Percentiles rank a stretch among this genome's conserved stretches.
Evolutionary conservation across 129 eudicot genomes (phyloP).

Genomic region (Chrysanthemum seticuspe): DNA sequence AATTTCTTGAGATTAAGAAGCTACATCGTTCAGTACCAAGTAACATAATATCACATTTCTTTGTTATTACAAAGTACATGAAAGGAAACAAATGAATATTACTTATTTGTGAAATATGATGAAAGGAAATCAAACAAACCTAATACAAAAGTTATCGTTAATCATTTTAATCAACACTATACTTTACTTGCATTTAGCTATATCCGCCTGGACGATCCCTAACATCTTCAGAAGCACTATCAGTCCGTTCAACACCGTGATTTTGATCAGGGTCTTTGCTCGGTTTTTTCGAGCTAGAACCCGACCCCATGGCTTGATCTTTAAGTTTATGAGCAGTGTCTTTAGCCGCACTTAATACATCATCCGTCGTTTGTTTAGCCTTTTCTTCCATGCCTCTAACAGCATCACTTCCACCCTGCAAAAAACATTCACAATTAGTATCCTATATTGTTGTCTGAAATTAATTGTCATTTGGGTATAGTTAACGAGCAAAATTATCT

Average conservation of each 20-base stretch:
- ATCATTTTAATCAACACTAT: not conserved
- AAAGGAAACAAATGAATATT: not conserved
- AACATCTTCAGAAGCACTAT: conserved; percentile 38
- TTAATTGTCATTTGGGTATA: not conserved
- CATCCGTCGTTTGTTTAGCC: conserved; percentile 28
- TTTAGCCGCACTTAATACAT: conserved; percentile 10
- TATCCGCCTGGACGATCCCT: conserved; percentile 44
- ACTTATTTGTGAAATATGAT: not conserved
- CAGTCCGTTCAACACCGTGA: conserved; percentile 30
- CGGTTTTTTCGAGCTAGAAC: not conserved
- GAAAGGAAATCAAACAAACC: not conserved
- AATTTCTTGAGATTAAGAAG: too few species aligned
- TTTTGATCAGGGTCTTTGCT: conserved; percentile 22
- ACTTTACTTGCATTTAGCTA: not conserved
- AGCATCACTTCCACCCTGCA: conserved; percentile 16
- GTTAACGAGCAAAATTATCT: not conserved
- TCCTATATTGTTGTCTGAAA: too few species aligned
- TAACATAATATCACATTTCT: too few species aligned
- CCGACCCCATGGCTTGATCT: conserved; percentile 20
- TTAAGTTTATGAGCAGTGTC: conserved; percentile 19
- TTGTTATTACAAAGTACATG: not conserved
- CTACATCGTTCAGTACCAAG: too few species aligned
- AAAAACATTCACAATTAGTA: not conserved
- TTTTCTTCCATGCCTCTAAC: conserved; percentile 17
- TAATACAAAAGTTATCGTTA: not conserved